Conservation (phyloP, 225 moss, liverwort and hornwort genomes). For the Thuidium tamariscinum region DNA sequence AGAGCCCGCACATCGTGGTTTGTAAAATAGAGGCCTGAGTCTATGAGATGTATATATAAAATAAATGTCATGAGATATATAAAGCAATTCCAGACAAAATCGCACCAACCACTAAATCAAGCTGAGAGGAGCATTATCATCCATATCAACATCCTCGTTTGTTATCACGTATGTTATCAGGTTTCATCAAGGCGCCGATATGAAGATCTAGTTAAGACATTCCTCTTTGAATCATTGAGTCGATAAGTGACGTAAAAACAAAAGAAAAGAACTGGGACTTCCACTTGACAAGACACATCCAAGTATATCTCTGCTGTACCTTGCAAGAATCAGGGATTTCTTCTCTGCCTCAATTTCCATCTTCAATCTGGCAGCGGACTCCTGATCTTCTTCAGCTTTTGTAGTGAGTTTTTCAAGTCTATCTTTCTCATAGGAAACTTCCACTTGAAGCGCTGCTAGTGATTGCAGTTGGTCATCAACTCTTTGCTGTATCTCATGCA, state of each 20-base stretch:
- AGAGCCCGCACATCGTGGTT: background rate
- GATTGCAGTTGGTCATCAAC: conserved; percentile 73
- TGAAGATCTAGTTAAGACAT: background rate
- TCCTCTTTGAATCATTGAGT: background rate
- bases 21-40: background rate
- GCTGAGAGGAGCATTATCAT: background rate
- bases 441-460: conserved; percentile 45
- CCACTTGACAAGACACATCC: background rate
- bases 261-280: background rate
- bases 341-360: conserved; percentile 73
- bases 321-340: conserved; percentile 71
- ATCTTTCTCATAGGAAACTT: conserved; percentile 67
- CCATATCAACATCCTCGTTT: background rate
- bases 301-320: conserved; percentile 25
- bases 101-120: background rate
- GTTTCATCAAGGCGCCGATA: background rate
- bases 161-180: background rate
- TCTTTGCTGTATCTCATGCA: conserved; percentile 52
- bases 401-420: conserved; percentile 44
- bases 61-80: background rate
- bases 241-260: background rate
- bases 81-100: background rate
- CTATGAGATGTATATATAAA: background rate
- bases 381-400: conserved; percentile 55
- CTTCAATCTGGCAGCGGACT: conserved; percentile 29